Evolutionary conservation across 768 basidiomycete species (phyloP).

Genomic region (Boletus bicolor): DNA sequence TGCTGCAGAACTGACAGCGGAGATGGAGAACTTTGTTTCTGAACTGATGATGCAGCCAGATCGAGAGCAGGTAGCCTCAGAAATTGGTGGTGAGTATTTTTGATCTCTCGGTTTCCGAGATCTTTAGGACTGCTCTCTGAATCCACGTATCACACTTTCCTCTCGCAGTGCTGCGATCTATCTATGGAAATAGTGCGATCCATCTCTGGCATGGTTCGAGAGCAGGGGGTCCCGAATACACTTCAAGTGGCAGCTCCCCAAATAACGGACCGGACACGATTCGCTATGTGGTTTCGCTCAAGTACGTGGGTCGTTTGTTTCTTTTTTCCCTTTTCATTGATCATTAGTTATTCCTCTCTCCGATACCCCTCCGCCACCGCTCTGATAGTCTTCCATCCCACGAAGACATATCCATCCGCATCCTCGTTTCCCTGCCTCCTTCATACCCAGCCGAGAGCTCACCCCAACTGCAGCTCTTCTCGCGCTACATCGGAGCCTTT

Average conservation of each 20-base stretch:
- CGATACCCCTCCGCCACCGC: neutral
- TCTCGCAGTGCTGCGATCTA: constrained; percentile 64
- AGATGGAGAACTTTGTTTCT: constrained; percentile 26
- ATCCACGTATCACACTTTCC: constrained; percentile 3
- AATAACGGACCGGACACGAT: constrained; percentile 37
- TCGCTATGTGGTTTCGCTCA: constrained; percentile 63
- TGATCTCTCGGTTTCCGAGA: neutral
- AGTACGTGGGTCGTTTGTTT: constrained; percentile 42
- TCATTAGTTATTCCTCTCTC: neutral
- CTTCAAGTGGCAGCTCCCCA: constrained; percentile 5
- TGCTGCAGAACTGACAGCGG: constrained; percentile 15
- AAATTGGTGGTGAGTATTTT: constrained; percentile 41
- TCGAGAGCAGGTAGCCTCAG: constrained; percentile 43
- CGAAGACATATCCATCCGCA: constrained; percentile 47
- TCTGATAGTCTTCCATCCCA: constrained; percentile 49
- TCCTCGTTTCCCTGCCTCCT: constrained; percentile 56
- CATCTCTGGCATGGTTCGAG: constrained; percentile 50
- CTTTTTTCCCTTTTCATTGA: neutral
- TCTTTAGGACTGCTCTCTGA: neutral
- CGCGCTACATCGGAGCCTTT: constrained; percentile 78
- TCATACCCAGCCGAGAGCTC: constrained; percentile 65
- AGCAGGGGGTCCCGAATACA: constrained; percentile 9
- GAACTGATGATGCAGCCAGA: constrained; percentile 34
- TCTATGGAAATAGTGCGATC: constrained; percentile 71
- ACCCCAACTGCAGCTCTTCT: constrained; percentile 82